Conservation (phyloP, 176 grass and related monocot genomes). For the Areca catechu region DNA sequence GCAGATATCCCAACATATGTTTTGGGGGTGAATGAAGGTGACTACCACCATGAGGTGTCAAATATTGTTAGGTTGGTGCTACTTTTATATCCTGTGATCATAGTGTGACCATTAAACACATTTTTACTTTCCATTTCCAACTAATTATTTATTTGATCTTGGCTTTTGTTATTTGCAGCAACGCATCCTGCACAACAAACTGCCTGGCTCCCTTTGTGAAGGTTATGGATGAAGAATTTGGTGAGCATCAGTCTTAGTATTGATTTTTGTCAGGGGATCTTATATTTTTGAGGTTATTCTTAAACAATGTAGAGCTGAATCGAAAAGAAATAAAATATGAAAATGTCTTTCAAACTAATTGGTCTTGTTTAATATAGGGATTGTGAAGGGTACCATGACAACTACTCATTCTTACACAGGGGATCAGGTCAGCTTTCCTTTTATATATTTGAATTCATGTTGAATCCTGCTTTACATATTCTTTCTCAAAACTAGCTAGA, state of each 20-base stretch:
- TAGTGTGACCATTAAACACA: no score
- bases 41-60: slow-evolving; percentile 63
- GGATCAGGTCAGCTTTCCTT: slow-evolving; percentile 55
- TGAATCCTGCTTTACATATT: no score
- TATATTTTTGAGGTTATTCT: no score
- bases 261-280: no score
- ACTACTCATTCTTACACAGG: slow-evolving; percentile 97
- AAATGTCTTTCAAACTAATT: no score
- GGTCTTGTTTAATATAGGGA: slow-evolving; percentile 24
- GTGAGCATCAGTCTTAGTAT: slow-evolving; percentile 27
- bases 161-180: slow-evolving; percentile 36
- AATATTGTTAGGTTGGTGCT: slow-evolving; percentile 66
- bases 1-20: slow-evolving; percentile 97
- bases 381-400: slow-evolving; percentile 98
- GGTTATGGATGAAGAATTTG: slow-evolving; percentile 81
- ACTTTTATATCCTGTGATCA: background rate
- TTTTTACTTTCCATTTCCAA: no score
- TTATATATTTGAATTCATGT: background rate
- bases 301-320: no score
- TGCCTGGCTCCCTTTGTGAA: slow-evolving; percentile 97
- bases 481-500: no score
- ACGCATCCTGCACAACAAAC: slow-evolving; percentile 97
- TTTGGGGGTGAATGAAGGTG: slow-evolving; percentile 87
- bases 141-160: background rate
- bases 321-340: no score